Conservation (phyloP, 176 grass and related monocot genomes). For the Hordeum vulgare region MorexV3_pseudomolecules_assembly NC_058520.1:375368070-375368569, state of each 20-base stretch:
- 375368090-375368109: constrained; percentile 47
- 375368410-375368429: constrained; percentile 11
- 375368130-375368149: constrained; percentile 38
- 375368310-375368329: not conserved
- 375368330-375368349: not conserved
- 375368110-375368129: constrained; percentile 45
- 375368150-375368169: constrained; percentile 18
- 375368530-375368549: constrained; percentile 51
- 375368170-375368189: constrained; percentile 34
- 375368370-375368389: not conserved
- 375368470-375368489: constrained; percentile 26
- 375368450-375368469: constrained; percentile 42
- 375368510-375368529: constrained; percentile 10
- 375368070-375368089: constrained; percentile 56
- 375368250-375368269: constrained; percentile 50
- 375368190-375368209: constrained; percentile 59
- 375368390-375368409: not conserved
- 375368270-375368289: constrained; percentile 54
- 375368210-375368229: constrained; percentile 39
- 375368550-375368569: constrained; percentile 40
- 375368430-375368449: constrained; percentile 54
- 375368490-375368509: constrained; percentile 35
- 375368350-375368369: not conserved
- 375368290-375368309: constrained; percentile 39
- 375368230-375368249: constrained; percentile 40